Evolutionary conservation across 2,329 filamentous ascomycete species (phyloP).

Genomic region (Stagonosporopsis tanaceti): DNA sequence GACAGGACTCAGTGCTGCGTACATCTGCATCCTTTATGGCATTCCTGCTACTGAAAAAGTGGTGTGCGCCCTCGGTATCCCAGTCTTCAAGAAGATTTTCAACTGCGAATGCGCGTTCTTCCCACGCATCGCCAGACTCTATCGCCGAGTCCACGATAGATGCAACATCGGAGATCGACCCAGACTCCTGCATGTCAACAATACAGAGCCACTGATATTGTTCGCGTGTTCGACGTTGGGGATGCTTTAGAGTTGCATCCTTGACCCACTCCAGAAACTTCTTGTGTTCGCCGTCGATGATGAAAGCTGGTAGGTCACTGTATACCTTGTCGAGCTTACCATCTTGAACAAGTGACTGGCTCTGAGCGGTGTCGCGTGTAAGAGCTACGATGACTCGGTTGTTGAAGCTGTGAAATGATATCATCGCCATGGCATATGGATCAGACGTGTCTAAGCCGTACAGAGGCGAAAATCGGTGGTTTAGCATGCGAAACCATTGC

Average conservation of each 20-base stretch:
- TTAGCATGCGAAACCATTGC: neutral
- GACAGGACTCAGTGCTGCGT: neutral
- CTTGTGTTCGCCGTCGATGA: neutral
- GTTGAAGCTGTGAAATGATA: neutral
- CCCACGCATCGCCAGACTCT: neutral
- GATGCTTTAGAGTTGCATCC: conserved; percentile 15
- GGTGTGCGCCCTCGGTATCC: neutral
- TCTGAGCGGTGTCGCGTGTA: neutral
- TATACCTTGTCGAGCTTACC: neutral
- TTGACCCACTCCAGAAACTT: conserved; percentile 9
- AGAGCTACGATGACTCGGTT: neutral
- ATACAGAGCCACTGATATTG: conserved; percentile 16
- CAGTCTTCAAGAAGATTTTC: conserved; percentile 10
- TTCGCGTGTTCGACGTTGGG: conserved; percentile 8
- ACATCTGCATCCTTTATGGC: neutral
- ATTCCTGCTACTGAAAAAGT: conserved; percentile 11
- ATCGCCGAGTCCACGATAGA: neutral
- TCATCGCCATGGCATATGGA: neutral
- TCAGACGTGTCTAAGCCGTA: neutral
- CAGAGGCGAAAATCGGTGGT: neutral
- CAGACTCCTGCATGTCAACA: neutral
- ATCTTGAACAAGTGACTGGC: neutral
- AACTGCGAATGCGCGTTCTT: neutral
- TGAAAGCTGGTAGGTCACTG: conserved; percentile 3
- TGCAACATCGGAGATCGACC: neutral